Conservation (phyloP, 2,329 filamentous ascomycete genomes). For the Chalara sp. region DNA sequence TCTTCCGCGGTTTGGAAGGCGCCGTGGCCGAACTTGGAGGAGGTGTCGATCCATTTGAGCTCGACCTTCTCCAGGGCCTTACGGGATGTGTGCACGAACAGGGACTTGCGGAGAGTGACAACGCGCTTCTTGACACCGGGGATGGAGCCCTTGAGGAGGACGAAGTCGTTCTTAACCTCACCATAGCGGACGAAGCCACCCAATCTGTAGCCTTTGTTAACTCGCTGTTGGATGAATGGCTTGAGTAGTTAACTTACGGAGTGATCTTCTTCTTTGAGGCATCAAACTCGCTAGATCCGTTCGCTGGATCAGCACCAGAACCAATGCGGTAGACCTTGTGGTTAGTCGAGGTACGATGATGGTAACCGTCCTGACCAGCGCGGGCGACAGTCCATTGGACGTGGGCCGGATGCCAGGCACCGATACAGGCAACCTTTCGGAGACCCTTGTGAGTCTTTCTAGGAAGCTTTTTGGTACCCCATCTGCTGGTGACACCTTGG, state of each 20-base stretch:
- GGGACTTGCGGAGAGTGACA: constrained; percentile 97
- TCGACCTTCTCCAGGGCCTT: constrained; percentile 98
- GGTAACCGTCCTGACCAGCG: constrained; percentile 99
- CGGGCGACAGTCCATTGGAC: constrained; percentile 99
- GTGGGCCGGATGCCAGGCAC: constrained; percentile 99
- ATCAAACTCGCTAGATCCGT: constrained; percentile 91
- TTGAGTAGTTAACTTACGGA: constrained; percentile 64
- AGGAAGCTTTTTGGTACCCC: constrained; percentile 99
- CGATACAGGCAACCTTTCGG: constrained; percentile 99
- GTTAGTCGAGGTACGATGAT: constrained; percentile 99
- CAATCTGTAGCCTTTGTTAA: constrained; percentile 54
- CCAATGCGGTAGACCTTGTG: constrained; percentile 99
- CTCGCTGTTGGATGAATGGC: background rate
- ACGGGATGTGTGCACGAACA: constrained; percentile 94
- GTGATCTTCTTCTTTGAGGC: constrained; percentile 99
- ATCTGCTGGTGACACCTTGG: constrained; percentile 93
- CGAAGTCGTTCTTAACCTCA: constrained; percentile 98
- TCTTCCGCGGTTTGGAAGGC: constrained; percentile 97
- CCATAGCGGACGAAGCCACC: constrained; percentile 99
- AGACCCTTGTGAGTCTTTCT: constrained; percentile 99
- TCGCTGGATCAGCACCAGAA: constrained; percentile 84
- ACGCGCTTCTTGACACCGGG: constrained; percentile 99
- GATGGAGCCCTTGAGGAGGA: constrained; percentile 95
- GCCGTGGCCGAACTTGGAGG: constrained; percentile 99
- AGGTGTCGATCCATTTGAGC: constrained; percentile 99